Evolutionary conservation across 208 protist species (phyloP), one percentile per base, ranked within the genome.

Genomic region (Trypanosoma melophagium): DNA sequence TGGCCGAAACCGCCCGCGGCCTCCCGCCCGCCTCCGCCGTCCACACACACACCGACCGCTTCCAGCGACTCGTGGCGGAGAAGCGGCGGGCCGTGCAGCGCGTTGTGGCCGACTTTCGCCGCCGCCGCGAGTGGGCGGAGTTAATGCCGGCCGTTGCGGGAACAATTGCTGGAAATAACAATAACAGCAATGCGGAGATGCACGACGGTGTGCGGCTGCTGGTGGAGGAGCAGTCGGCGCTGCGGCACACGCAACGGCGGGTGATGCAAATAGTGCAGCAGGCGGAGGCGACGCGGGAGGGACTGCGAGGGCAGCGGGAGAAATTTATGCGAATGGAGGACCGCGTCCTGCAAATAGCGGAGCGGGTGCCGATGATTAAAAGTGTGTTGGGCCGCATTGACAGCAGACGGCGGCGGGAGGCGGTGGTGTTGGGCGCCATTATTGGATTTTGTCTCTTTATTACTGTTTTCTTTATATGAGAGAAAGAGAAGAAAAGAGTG

Each of bases 311-410:
- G 61, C 90, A 96, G 75, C 80, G 88, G 9, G 84, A 93, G 51
- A 72, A 66, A 0, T 94, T 96, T 56, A 54, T 59, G n/a, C 60
- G 60, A 5, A 84, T 92, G 44, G 74, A 67, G 13, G 84, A 89
- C 57, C 61, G 74, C 21, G 62, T 91, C 12, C 38, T 90, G 42
- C 66, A 81, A 42, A 83, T 96, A 54, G 78, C 82, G 19, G 76
- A 91, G 72, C 86, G 83, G 28, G 77, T 94, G 16, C 90, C 90
- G 2, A 57, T 94, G 21, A 74, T 96, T n/a, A 74, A 90, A 50
- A 77, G 78, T 22, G 70, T 93, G 57, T 71, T 96, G 45, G 63
- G 58, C 9, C 77, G 79, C 41, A 96, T 96, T 70, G 80, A 93
- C 45, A 64, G 69, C 7, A 85, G 71, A 17, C 75, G 87, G 10